Evolutionary conservation across 192 early-diverging fungal species (phyloP), one percentile per base, ranked within the genome.

Genomic region (Dissophora ornata): DNA sequence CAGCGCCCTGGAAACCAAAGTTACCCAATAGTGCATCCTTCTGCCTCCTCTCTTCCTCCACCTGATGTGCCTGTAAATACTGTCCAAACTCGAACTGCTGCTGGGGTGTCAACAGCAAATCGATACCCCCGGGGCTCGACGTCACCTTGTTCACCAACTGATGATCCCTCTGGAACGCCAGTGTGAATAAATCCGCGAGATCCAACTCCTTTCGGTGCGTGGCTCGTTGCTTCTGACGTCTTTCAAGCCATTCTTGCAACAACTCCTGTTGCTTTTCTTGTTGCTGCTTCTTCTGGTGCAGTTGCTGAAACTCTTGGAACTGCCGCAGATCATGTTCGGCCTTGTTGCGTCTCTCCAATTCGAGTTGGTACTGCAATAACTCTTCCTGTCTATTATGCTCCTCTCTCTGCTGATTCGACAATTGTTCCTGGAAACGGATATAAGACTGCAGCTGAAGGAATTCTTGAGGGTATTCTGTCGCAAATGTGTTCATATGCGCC

Each of bases 21-120:
- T 47, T 57, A 3, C 42, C 54, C 26, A 69, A 34, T 13, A 60
- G 1, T 4, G 32, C 40, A 2, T 65, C 61, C 30, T 57, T 62
- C 21, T 33, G 44, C 19, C 42, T 63, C 26, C 53, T 63, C 8
- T 64, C 54, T 29, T 73, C 70, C 11, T 73, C 61, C 12, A 26
- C 29, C 42, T 53, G 55, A 28, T 51, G 57, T 3, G 48, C 33
- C 44, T 75, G 71, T 28, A 75, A 42, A 21, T 67, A 75, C 44
- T 67, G 63, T 24, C 63, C 62, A 61, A 75, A 75, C 26, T 75
- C 71, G 38, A 61, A 60, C 44, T 75, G 63, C 36, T 75, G 71
- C 21, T 75, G 71, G 3, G 71, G 71, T 1, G 63, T 67, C 57
- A 75, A 21, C 11, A 75, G 18, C 62, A 66, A 38, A 28, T 67